Percentiles rank a stretch among this genome's conserved stretches.
Evolutionary conservation across 306 rosid species (phyloP).

Genomic region (Cucurbita ficifolia): DNA sequence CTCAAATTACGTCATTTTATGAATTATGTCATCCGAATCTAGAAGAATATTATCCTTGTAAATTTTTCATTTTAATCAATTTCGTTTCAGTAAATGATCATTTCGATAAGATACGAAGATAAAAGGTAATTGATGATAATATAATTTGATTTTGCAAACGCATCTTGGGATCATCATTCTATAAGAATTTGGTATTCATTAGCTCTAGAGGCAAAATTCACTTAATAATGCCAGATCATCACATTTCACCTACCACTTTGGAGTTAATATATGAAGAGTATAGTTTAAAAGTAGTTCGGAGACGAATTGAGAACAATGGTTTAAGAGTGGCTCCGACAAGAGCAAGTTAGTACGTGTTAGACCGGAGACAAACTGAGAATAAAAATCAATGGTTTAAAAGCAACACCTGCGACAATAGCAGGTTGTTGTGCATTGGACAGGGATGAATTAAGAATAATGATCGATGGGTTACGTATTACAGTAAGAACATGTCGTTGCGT

Average conservation of each 20-base stretch:
- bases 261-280: no score
- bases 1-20: background rate
- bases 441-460: no score
- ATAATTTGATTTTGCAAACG: background rate
- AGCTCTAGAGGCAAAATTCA: background rate
- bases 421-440: no score
- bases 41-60: background rate
- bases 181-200: background rate
- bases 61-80: background rate
- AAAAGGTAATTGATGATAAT: background rate
- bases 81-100: background rate
- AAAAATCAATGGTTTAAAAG: no score
- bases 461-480: no score
- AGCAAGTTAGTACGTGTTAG: no score
- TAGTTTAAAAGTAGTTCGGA: no score
- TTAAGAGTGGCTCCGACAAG: no score
- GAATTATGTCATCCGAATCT: background rate
- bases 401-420: no score
- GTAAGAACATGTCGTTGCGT: no score
- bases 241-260: background rate
- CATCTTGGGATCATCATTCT: background rate
- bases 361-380: no score
- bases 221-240: background rate
- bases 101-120: background rate
- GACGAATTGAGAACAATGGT: no score